phyloP scores from a whole-genome alignment of 257 asterid species.

The Sherardia arvensis region DNA sequence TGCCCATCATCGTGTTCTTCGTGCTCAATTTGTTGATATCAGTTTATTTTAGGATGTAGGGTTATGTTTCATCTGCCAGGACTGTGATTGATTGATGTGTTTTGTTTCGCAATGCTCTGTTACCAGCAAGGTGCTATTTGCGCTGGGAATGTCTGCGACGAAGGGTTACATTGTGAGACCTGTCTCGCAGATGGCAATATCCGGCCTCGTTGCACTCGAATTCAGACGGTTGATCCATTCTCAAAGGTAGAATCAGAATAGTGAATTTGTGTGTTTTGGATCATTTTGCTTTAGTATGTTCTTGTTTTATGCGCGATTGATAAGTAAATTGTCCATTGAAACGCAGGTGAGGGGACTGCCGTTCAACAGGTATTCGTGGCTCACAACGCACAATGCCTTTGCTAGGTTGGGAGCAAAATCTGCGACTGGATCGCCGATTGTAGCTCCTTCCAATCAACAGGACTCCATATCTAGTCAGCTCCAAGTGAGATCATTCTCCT shows the following conservation, averaged over 20 bases:
- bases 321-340: constrained; percentile 14
- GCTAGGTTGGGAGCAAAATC: constrained; percentile 66
- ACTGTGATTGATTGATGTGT: neutral
- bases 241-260: constrained; percentile 41
- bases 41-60: neutral
- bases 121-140: constrained; percentile 63
- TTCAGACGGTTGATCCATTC: constrained; percentile 60
- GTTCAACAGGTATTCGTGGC: constrained; percentile 79
- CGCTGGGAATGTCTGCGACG: constrained; percentile 40
- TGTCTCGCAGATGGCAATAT: constrained; percentile 57
- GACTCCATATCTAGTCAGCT: constrained; percentile 83
- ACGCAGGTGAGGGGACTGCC: constrained; percentile 73
- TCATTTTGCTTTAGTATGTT: neutral
- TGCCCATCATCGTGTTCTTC: neutral
- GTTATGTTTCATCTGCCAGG: neutral
- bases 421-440: constrained; percentile 50
- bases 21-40: constrained; percentile 1
- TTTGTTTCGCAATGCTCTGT: neutral
- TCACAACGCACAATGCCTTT: constrained; percentile 77
- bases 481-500: constrained; percentile 28
- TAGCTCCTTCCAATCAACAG: constrained; percentile 77
- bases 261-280: neutral
- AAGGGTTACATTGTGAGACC: constrained; percentile 84
- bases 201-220: constrained; percentile 78
- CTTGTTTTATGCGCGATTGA: neutral